Evolutionary conservation across 2,329 filamentous ascomycete species (phyloP), one percentile per base, ranked within the genome.

Genomic region (Diaporthe vexans): DNA sequence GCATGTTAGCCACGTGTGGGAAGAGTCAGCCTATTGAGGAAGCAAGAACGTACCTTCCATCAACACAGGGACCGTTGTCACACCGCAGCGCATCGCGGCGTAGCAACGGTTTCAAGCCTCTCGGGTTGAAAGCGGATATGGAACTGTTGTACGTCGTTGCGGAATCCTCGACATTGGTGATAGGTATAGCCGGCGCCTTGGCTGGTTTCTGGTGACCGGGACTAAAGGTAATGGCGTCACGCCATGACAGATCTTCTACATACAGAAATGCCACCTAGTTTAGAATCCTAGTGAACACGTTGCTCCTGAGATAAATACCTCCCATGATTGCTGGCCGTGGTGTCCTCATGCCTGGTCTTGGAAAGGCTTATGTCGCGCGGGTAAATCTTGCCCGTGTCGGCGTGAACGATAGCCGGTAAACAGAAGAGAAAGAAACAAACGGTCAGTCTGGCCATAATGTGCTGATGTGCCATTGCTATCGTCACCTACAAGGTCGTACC

Each of bases 171-270:
- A 57, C 17, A 35, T 33, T 57, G 17, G 54, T 5, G 8, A 57
- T 57, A 57, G 54, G 54, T 1, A 33, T 33, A 21, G 24, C 26
- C 26, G 54, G 54, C 9, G 54, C 54, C 54, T 57, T 57, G 54
- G 54, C 54, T 35, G 54, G 26, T 15, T 57, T 57, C 26, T 57
- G 54, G 29, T 57, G 54, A 35, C 54, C 54, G 26, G 54, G 54
- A 21, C 54, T 57, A 29, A 57, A 57, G 3, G 29, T 29, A 35
- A 57, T 57, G 29, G 54, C 54, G 9, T 57, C 29, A 33, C 54
- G 54, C 26, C 54, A 57, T 33, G 54, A 57, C 17, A 57, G 54
- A 10, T 57, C 26, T 21, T 29, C 54, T 57, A 19, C 3, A 19
- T 10, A 15, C 26, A 21, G 52, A 17, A 21, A 57, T 13, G 15